phyloP scores from a whole-genome alignment of 345 rosid genomes.

The Acer yangbiense region DNA sequence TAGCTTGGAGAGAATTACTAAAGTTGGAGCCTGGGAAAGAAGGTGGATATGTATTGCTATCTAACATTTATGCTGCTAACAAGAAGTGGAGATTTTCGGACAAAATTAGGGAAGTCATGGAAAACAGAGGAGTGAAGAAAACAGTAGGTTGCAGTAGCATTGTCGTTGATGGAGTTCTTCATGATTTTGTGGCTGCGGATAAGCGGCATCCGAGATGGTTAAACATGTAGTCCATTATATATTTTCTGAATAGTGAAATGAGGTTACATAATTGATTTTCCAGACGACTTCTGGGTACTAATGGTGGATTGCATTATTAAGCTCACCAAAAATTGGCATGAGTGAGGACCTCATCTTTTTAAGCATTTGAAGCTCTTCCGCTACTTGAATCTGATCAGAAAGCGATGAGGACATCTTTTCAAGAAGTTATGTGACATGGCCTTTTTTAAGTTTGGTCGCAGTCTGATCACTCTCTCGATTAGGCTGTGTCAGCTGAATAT shows the following conservation, averaged over 20 bases:
- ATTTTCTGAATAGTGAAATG: conserved; percentile 34
- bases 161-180: conserved; percentile 40
- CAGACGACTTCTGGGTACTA: neutral
- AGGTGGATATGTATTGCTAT: conserved; percentile 53
- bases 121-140: conserved; percentile 49
- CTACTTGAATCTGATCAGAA: no score
- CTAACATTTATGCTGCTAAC: conserved; percentile 51
- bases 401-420: no score
- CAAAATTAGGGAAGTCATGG: conserved; percentile 52
- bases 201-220: conserved; percentile 46
- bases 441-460: no score
- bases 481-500: no score
- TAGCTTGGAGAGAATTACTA: conserved; percentile 47
- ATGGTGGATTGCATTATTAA: no score
- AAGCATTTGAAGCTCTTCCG: no score
- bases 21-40: conserved; percentile 63
- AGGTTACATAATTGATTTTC: conserved; percentile 21
- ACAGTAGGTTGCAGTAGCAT: conserved; percentile 50
- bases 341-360: no score
- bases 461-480: no score
- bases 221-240: conserved; percentile 34
- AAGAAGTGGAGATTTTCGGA: conserved; percentile 51
- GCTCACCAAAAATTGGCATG: no score
- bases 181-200: conserved; percentile 51
- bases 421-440: no score